Evolutionary conservation across 179 eudicot genomes (phyloP), one percentile per base, ranked within the genome.

Genomic region (Gypsophila paniculata): DNA sequence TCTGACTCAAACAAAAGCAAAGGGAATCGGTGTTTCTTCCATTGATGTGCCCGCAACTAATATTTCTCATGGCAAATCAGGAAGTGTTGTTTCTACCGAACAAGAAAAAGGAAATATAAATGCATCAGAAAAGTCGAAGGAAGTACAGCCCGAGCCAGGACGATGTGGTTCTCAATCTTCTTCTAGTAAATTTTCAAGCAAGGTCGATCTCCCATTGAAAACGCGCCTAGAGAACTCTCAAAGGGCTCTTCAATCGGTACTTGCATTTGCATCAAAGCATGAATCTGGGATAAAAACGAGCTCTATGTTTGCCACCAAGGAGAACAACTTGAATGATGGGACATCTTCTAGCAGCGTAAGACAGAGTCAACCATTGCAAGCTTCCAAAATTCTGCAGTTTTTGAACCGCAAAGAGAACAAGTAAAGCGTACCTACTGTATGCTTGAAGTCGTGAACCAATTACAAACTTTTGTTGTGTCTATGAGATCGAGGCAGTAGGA

Each of bases 191-290:
- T 46, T 58, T 57, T 65, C 65, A 53, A 48, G 53, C 57, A 71
- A 26, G 61, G 42, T 57, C 3, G 75, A 61, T 65, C 68, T 61
- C 71, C 72, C 68, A 51, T 74, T 42, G 6, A 78, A 75, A 53
- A 73, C 67, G 69, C 34, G 32, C 23, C 14, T 26, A 23, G 23
- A 9, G 71, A 61, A 85, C 25, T 74, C 85, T 64, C 82, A 79
- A 66, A 86, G 64, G 61, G 83, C 89, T 22, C 77, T 84, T 39
- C 61, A 79, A 55, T 88, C 97, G 6, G 82, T 88, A 3, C 78
- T 90, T 34, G 87, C 91, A 38, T 87, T 91, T 75, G 99, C 96
- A 10, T 85, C 84, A 11, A 83, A 82, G 77, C 79, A 67, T 32
- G 87, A 85, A 61, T 77, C 91, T 61, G 74, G 74, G 51, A 74